Evolutionary conservation across 257 asterid genomes (phyloP).

Genomic region (Vinca minor): DNA sequence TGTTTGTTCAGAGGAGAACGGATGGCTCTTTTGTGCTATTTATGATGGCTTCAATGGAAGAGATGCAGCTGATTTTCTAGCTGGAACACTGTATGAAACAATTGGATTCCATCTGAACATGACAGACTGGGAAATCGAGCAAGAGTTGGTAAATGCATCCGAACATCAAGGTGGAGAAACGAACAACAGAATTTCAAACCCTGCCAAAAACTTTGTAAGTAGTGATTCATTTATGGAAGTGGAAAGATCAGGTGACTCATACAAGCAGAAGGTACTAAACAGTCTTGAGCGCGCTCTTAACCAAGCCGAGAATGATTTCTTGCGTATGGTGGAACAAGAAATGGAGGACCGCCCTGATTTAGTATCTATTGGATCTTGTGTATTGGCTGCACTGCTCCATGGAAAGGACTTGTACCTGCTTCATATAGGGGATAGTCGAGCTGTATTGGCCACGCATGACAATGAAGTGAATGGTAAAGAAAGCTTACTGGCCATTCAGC

Average conservation of each 20-base stretch:
- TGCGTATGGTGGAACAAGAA: slow-evolving; percentile 91
- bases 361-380: slow-evolving; percentile 87
- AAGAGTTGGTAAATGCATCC: slow-evolving; percentile 25
- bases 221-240: slow-evolving; percentile 3
- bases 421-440: slow-evolving; percentile 90
- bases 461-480: slow-evolving; percentile 16
- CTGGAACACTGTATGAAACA: slow-evolving; percentile 76
- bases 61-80: slow-evolving; percentile 96
- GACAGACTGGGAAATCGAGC: slow-evolving; percentile 52
- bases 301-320: slow-evolving; percentile 79
- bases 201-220: slow-evolving; percentile 7
- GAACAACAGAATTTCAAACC: not conserved
- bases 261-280: slow-evolving; percentile 47
- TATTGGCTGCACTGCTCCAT: slow-evolving; percentile 52
- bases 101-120: slow-evolving; percentile 53
- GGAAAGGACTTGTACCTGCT: slow-evolving; percentile 75
- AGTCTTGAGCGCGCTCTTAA: slow-evolving; percentile 62
- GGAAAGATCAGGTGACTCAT: slow-evolving; percentile 16
- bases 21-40: slow-evolving; percentile 83
- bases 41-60: slow-evolving; percentile 93
- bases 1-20: slow-evolving; percentile 88
- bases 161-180: slow-evolving; percentile 5
- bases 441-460: slow-evolving; percentile 63
- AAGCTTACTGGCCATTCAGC: slow-evolving; percentile 55
- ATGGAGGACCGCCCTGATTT: slow-evolving; percentile 96